Percentiles rank a stretch among this genome's conserved stretches.
These are phyloP conservation scores for Candida coleopterorum DNA, from an alignment of 805 yeast genomes.

Conservation along the genomic window DNA sequence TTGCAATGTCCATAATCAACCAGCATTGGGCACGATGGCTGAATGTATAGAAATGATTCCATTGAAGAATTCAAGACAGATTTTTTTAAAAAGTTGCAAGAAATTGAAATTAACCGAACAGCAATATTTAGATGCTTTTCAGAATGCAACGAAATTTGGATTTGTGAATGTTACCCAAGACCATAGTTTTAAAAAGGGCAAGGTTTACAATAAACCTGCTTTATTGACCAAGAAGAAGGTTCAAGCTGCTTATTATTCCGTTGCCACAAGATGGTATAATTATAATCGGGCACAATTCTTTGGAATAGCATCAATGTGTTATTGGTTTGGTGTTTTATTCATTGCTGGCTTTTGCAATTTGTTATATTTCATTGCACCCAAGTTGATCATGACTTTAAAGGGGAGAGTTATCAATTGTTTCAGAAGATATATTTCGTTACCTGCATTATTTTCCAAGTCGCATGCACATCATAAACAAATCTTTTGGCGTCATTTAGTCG, in stretches of 20 bases:
- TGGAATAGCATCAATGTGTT: constrained; percentile 40
- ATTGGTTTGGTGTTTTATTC: constrained; percentile 44
- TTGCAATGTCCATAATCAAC: constrained; percentile 32
- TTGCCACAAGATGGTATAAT: constrained; percentile 23
- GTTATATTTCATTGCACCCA: constrained; percentile 37
- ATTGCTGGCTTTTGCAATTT: constrained; percentile 40
- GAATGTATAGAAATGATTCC: constrained; percentile 26
- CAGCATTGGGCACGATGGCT: constrained; percentile 36
- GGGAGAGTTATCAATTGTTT: constrained; percentile 20
- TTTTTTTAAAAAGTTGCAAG: constrained; percentile 22
- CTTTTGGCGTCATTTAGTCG: constrained; percentile 10
- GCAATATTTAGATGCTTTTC: constrained; percentile 29
- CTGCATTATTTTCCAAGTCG: constrained; percentile 19
- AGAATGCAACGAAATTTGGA: constrained; percentile 38
- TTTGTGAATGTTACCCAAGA: constrained; percentile 22
- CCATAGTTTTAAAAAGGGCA: constrained; percentile 23
- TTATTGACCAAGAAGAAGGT: constrained; percentile 20
- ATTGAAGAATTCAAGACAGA: constrained; percentile 17
- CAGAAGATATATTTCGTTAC: constrained; percentile 23
- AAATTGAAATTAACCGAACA: constrained; percentile 23
- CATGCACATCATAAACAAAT: constrained; percentile 13
- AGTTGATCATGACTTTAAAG: constrained; percentile 22
- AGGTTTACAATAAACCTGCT: constrained; percentile 33
- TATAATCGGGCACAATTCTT: constrained; percentile 37
- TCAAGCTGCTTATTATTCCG: constrained; percentile 23